A percentile compares a stretch with the other conserved stretches of the same genome.
Evolutionary conservation across 2,329 filamentous ascomycete genomes (phyloP).

Genomic region (Kalmusia sp.): DNA sequence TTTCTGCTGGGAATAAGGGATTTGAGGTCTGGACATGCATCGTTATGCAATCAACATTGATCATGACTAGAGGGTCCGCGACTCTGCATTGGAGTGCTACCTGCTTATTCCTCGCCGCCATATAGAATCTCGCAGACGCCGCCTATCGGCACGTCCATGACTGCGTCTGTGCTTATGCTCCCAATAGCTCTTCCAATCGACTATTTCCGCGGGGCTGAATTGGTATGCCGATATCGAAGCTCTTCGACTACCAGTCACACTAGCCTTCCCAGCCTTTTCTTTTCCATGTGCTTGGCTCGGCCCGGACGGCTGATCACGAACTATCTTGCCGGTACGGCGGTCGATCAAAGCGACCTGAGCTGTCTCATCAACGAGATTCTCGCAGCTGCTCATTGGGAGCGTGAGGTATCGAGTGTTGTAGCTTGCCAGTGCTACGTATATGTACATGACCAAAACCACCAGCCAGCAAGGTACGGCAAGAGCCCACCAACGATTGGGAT

Average conservation of each 20-base stretch:
- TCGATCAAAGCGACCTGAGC: slow-evolving; percentile 87
- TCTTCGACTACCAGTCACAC: slow-evolving; percentile 44
- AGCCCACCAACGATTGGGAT: slow-evolving; percentile 97
- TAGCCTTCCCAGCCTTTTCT: slow-evolving; percentile 50
- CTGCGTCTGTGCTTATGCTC: slow-evolving; percentile 93
- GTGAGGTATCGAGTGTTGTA: slow-evolving; percentile 94
- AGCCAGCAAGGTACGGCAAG: slow-evolving; percentile 90
- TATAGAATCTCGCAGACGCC: slow-evolving; percentile 96
- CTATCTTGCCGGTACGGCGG: slow-evolving; percentile 64
- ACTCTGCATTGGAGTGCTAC: not conserved
- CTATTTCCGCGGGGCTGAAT: slow-evolving; percentile 49
- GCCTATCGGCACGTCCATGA: slow-evolving; percentile 94
- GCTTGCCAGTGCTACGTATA: slow-evolving; percentile 88
- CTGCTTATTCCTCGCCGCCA: slow-evolving; percentile 57
- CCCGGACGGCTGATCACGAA: slow-evolving; percentile 36
- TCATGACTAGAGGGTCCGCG: no score
- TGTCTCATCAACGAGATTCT: slow-evolving; percentile 91
- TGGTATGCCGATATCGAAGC: slow-evolving; percentile 41
- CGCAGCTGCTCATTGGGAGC: slow-evolving; percentile 76
- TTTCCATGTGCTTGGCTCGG: slow-evolving; percentile 29
- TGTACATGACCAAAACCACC: slow-evolving; percentile 87
- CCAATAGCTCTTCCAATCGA: slow-evolving; percentile 84
- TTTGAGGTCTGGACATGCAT: not conserved
- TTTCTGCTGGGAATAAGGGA: not conserved
- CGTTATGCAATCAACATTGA: not conserved